A percentile compares a stretch with the other conserved stretches of the same genome.
phyloP scores from a whole-genome alignment of 2,329 filamentous ascomycete species.

The Sclerotinia nivalis region DNA sequence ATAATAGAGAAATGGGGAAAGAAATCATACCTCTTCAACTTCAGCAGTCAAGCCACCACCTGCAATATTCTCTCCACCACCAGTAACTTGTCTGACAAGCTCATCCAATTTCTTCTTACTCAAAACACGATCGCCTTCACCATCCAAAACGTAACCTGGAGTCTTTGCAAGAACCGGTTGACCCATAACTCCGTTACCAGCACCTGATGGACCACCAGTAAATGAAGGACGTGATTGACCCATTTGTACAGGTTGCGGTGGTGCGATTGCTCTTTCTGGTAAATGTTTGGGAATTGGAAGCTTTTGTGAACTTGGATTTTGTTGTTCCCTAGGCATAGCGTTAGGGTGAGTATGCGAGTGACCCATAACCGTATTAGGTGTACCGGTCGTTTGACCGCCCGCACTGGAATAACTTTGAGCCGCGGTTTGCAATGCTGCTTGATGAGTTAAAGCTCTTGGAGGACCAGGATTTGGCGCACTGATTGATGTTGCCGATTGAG shows the following conservation, averaged over 20 bases:
- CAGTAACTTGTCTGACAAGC: slow-evolving; percentile 89
- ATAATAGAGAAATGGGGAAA: slow-evolving; percentile 18
- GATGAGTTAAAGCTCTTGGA: slow-evolving; percentile 38
- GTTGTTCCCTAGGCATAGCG: slow-evolving; percentile 34
- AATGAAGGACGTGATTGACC: slow-evolving; percentile 76
- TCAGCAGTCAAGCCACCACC: slow-evolving; percentile 81
- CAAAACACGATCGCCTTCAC: slow-evolving; percentile 88
- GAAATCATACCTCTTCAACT: slow-evolving; percentile 79
- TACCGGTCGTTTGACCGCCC: slow-evolving; percentile 29
- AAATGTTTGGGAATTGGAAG: slow-evolving; percentile 64
- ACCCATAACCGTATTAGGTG: slow-evolving; percentile 38
- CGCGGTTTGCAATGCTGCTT: slow-evolving; percentile 39
- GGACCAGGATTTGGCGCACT: slow-evolving; percentile 30
- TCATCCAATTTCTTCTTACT: slow-evolving; percentile 98
- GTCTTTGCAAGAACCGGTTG: slow-evolving; percentile 83
- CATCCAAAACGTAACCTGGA: slow-evolving; percentile 82
- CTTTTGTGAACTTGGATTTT: slow-evolving; percentile 38
- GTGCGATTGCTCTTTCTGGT: slow-evolving; percentile 63
- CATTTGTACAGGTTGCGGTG: slow-evolving; percentile 75
- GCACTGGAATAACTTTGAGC: slow-evolving; percentile 41
- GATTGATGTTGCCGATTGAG: slow-evolving; percentile 37
- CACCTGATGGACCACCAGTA: slow-evolving; percentile 71
- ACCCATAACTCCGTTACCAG: slow-evolving; percentile 77
- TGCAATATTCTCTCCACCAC: slow-evolving; percentile 69
- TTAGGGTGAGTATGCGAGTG: slow-evolving; percentile 37